Conservation (phyloP, 1,139 yeast genomes). For the Geotrichum europaeum region DNA sequence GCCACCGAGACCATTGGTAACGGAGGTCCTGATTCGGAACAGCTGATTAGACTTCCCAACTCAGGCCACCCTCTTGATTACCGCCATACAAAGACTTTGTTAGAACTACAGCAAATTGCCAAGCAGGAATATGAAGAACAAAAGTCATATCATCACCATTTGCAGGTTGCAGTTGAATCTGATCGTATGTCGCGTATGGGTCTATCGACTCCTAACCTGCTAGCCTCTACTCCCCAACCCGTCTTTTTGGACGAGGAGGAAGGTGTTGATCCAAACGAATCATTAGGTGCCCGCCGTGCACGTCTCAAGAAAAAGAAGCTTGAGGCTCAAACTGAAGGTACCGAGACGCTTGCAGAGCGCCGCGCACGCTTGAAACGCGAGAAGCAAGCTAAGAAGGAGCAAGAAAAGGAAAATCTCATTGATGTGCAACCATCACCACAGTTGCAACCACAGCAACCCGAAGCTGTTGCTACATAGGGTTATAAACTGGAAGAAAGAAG, state of each 20-base stretch:
- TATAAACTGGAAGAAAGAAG: too few relatives aligned
- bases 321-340: constrained; percentile 28
- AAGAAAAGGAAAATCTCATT: constrained; percentile 28
- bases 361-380: constrained; percentile 30
- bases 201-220: constrained; percentile 2
- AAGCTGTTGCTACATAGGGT: not conserved
- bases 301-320: constrained; percentile 26
- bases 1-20: constrained; percentile 15
- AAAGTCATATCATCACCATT: constrained; percentile 23
- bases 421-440: constrained; percentile 15
- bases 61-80: constrained; percentile 31
- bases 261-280: constrained; percentile 22
- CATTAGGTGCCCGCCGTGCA: constrained; percentile 30
- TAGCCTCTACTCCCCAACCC: not conserved
- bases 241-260: constrained; percentile 14
- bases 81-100: constrained; percentile 28
- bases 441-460: not conserved
- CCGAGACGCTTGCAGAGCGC: constrained; percentile 33
- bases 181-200: constrained; percentile 15
- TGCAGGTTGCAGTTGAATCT: constrained; percentile 17
- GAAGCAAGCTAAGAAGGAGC: constrained; percentile 25
- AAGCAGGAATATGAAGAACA: constrained; percentile 31
- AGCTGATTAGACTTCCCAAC: constrained; percentile 16
- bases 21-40: constrained; percentile 19
- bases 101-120: constrained; percentile 34